phyloP scores from a whole-genome alignment of 1,284 basidiomycete genomes.

The Moniliophthora roreri region DNA sequence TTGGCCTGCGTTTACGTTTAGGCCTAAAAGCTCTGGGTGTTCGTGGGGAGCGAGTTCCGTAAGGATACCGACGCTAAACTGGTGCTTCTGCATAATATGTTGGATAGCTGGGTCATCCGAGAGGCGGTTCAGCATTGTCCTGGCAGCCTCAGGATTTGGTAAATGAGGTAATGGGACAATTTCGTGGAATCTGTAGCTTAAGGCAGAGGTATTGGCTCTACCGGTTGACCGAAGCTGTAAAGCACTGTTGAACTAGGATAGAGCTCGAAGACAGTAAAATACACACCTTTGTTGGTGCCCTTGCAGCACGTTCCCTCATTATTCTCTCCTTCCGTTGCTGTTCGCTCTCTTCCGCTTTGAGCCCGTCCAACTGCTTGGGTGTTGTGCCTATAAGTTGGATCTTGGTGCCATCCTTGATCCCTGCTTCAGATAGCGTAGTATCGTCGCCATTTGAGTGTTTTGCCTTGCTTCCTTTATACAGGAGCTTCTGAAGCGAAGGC shows the following conservation, averaged over 20 bases:
- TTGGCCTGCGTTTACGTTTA: slow-evolving; percentile 66
- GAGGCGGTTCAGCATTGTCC: slow-evolving; percentile 51
- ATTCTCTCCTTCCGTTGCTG: slow-evolving; percentile 55
- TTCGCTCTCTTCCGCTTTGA: slow-evolving; percentile 58
- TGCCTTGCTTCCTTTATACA: slow-evolving; percentile 67
- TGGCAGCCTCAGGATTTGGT: slow-evolving; percentile 58
- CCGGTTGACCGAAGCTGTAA: slow-evolving; percentile 57
- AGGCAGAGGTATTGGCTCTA: slow-evolving; percentile 33
- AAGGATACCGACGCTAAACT: slow-evolving; percentile 62
- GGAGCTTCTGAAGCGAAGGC: slow-evolving; percentile 62
- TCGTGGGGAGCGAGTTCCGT: slow-evolving; percentile 78
- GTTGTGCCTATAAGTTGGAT: slow-evolving; percentile 70
- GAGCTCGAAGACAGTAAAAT: neutral
- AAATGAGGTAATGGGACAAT: slow-evolving; percentile 62
- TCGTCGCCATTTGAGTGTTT: slow-evolving; percentile 27
- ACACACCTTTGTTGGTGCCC: slow-evolving; percentile 58
- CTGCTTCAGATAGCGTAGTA: slow-evolving; percentile 47
- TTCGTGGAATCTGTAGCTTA: slow-evolving; percentile 61
- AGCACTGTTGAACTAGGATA: neutral
- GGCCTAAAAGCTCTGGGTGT: slow-evolving; percentile 66
- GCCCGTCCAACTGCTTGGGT: slow-evolving; percentile 48
- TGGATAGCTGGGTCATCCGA: slow-evolving; percentile 68
- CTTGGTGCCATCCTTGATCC: slow-evolving; percentile 61
- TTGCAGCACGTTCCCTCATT: slow-evolving; percentile 54
- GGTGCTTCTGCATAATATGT: slow-evolving; percentile 68